A percentile compares a stretch with the other conserved stretches of the same genome.
phyloP scores from a whole-genome alignment of 139 green algal species.

The Asterochloris erici region DNA sequence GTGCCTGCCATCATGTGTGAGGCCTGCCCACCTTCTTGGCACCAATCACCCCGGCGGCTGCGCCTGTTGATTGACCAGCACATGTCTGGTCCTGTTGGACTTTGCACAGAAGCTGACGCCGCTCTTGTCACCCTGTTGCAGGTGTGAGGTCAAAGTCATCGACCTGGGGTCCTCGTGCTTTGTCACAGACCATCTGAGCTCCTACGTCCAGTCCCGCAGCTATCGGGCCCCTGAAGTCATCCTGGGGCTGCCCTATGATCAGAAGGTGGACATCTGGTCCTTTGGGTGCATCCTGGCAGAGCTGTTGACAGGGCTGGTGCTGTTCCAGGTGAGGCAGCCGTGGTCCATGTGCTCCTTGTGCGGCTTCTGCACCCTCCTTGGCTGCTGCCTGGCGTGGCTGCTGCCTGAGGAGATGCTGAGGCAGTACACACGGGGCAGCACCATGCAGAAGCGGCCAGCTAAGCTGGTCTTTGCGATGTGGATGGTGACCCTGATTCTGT shows the following conservation, averaged over 20 bases:
- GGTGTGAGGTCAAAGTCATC: conserved; percentile 88
- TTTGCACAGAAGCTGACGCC: not conserved
- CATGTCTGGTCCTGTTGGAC: too few species aligned
- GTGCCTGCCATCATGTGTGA: too few species aligned
- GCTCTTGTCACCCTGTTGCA: not conserved
- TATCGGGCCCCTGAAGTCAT: conserved; percentile 97
- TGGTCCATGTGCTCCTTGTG: not conserved
- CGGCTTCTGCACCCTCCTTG: not conserved
- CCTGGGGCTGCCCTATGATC: conserved; percentile 82
- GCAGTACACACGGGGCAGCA: too few species aligned
- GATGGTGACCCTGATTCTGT: too few species aligned
- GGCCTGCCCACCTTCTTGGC: too few species aligned
- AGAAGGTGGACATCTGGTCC: conserved; percentile 92
- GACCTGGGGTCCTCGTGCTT: conserved; percentile 95
- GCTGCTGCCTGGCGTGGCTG: not conserved
- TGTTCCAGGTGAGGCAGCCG: conserved; percentile 68
- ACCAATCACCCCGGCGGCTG: too few species aligned
- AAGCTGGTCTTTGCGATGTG: too few species aligned
- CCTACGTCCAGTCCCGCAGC: conserved; percentile 89
- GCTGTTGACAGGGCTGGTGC: conserved; percentile 81
- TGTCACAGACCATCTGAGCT: conserved; percentile 84
- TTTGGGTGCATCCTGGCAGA: conserved; percentile 96
- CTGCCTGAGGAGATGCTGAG: too few species aligned
- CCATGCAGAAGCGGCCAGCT: too few species aligned
- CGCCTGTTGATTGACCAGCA: too few species aligned